These are phyloP conservation scores for Protomyces macrosporus DNA, from an alignment of 1,139 yeast species.

Conservation along the genomic window DNA sequence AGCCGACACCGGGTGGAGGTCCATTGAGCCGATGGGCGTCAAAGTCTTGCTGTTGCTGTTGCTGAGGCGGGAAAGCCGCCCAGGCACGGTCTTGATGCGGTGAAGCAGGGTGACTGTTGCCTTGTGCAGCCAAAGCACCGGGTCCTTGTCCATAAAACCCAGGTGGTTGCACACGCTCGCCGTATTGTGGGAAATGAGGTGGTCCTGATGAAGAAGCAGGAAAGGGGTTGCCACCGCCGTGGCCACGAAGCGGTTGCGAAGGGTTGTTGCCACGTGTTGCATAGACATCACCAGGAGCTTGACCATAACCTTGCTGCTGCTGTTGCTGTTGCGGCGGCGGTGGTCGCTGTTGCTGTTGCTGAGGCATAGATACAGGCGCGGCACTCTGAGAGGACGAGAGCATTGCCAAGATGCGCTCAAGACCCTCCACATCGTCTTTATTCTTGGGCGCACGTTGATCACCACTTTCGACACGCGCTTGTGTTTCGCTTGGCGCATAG, in stretches of 20 bases:
- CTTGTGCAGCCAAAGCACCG: background rate
- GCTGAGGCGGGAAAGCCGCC: background rate
- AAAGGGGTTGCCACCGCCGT: background rate
- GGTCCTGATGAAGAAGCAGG: background rate
- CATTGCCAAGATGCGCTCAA: conserved; percentile 24
- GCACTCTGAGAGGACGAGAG: conserved; percentile 2
- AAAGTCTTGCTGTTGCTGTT: background rate
- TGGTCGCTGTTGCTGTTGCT: background rate
- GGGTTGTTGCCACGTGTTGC: background rate
- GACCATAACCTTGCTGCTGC: background rate
- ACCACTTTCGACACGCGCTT: background rate
- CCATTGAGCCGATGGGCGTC: background rate
- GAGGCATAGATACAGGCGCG: background rate
- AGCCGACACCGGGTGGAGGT: background rate
- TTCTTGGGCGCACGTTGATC: background rate
- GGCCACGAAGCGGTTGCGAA: background rate
- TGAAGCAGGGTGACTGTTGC: background rate
- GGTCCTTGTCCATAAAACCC: background rate
- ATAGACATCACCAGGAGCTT: background rate
- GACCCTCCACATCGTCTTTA: conserved; percentile 22
- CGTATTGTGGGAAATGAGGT: background rate
- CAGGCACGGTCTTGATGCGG: background rate
- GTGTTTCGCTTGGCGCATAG: background rate
- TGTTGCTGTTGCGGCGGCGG: background rate
- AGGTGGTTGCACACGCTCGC: background rate